Evolutionary conservation across 768 basidiomycete genomes (phyloP).

Genomic region (Lactarius deliciosus): DNA sequence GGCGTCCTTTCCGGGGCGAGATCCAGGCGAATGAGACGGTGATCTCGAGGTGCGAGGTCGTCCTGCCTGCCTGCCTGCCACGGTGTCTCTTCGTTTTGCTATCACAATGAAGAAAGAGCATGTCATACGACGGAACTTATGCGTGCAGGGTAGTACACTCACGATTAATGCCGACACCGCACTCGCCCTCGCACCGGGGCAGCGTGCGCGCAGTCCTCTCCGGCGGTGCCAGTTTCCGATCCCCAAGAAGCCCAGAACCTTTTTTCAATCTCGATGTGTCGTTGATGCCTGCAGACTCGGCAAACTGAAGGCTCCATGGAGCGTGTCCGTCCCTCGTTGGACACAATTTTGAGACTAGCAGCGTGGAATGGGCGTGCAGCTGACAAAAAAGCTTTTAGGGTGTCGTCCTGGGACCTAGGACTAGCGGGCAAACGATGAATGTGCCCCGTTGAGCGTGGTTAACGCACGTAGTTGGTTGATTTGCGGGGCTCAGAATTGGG

Average conservation of each 20-base stretch:
- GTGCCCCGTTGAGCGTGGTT: constrained; percentile 6
- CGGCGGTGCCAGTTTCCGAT: constrained; percentile 5
- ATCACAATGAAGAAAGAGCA: neutral
- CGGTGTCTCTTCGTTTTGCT: neutral
- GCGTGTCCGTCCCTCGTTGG: constrained; percentile 8
- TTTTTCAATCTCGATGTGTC: neutral
- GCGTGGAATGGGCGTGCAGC: neutral
- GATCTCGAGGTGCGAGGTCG: constrained; percentile 2
- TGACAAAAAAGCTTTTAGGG: neutral
- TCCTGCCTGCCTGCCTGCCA: neutral
- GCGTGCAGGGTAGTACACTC: neutral
- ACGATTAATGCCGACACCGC: constrained; percentile 9
- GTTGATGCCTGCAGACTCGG: neutral
- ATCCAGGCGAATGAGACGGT: constrained; percentile 1
- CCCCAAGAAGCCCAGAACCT: neutral
- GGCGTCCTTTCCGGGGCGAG: constrained; percentile 2
- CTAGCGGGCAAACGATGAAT: neutral
- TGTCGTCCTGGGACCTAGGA: neutral
- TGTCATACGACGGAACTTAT: neutral
- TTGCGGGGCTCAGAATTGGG: too few relatives aligned
- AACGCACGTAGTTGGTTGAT: neutral
- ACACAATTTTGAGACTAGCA: constrained; percentile 2
- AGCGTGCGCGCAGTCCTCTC: constrained; percentile 8
- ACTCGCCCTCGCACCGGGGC: constrained; percentile 7
- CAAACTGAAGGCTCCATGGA: constrained; percentile 1